These are phyloP conservation scores for Penicillium subrubescens DNA, from an alignment of 495 filamentous ascomycete species.

Conservation along the genomic window DNA sequence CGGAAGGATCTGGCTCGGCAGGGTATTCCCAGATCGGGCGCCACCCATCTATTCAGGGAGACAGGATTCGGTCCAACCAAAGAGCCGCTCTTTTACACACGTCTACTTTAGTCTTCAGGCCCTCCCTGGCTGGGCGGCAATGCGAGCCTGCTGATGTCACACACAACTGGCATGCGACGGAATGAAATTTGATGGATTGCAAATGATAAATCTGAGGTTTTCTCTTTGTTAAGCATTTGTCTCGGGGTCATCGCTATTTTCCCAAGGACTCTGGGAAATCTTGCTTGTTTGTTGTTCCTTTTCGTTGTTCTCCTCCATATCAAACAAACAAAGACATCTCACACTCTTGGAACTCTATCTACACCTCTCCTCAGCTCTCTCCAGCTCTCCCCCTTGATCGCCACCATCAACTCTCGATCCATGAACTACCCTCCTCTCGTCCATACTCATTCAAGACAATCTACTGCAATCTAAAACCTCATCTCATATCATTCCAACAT, in stretches of 20 bases:
- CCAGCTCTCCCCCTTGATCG: neutral
- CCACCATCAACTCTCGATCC: neutral
- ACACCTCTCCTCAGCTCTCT: neutral
- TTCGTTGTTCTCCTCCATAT: neutral
- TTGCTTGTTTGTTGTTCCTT: neutral
- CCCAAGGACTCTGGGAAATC: neutral
- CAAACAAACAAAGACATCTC: neutral
- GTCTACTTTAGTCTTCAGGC: neutral
- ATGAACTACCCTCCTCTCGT: neutral
- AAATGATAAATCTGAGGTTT: neutral
- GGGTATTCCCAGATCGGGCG: neutral
- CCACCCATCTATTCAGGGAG: neutral
- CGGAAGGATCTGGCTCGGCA: neutral
- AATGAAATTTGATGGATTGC: neutral
- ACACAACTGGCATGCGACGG: neutral
- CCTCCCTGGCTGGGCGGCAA: neutral
- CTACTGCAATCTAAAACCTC: neutral
- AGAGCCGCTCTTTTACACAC: neutral
- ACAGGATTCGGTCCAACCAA: neutral
- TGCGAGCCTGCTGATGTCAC: slow-evolving; percentile 1
- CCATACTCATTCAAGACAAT: neutral
- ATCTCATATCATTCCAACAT: neutral
- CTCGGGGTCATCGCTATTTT: neutral
- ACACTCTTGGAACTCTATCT: neutral
- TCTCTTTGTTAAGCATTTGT: neutral